Conservation (phyloP, 352 stramenopile species). For the Phytopythium mirpurense region DNA sequence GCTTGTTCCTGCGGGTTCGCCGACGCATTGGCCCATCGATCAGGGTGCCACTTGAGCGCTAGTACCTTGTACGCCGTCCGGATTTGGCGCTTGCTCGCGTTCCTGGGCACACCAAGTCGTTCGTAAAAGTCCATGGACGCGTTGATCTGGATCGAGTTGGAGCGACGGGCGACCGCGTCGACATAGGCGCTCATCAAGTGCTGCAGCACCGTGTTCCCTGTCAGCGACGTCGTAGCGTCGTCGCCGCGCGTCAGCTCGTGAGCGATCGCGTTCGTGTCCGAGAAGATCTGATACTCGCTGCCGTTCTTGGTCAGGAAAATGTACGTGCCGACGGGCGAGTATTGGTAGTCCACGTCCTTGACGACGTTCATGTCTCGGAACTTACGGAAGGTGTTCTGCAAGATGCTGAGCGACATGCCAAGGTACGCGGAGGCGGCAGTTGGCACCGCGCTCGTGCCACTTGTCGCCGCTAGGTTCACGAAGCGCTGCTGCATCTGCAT, state of each 20-base stretch:
- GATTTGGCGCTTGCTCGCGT: constrained; percentile 64
- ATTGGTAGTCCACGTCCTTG: constrained; percentile 73
- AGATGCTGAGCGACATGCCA: constrained; percentile 70
- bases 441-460: constrained; percentile 18
- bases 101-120: constrained; percentile 56
- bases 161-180: constrained; percentile 56
- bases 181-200: constrained; percentile 86
- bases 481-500: constrained; percentile 71
- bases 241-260: constrained; percentile 39
- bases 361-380: constrained; percentile 74
- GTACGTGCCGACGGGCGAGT: constrained; percentile 71
- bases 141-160: constrained; percentile 77
- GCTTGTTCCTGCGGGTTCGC: constrained; percentile 50
- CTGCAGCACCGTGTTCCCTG: constrained; percentile 71
- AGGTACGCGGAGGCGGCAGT: constrained; percentile 66
- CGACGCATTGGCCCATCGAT: constrained; percentile 56
- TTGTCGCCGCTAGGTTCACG: constrained; percentile 26
- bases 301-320: constrained; percentile 67
- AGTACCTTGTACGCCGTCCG: constrained; percentile 68
- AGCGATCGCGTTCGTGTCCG: constrained; percentile 33
- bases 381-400: constrained; percentile 79
- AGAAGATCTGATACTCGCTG: constrained; percentile 42
- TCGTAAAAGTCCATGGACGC: constrained; percentile 85
- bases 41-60: constrained; percentile 84
- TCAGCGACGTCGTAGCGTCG: constrained; percentile 46